Evolutionary conservation across 176 grass and related monocot species (phyloP).

Genomic region (Juncus effusus): DNA sequence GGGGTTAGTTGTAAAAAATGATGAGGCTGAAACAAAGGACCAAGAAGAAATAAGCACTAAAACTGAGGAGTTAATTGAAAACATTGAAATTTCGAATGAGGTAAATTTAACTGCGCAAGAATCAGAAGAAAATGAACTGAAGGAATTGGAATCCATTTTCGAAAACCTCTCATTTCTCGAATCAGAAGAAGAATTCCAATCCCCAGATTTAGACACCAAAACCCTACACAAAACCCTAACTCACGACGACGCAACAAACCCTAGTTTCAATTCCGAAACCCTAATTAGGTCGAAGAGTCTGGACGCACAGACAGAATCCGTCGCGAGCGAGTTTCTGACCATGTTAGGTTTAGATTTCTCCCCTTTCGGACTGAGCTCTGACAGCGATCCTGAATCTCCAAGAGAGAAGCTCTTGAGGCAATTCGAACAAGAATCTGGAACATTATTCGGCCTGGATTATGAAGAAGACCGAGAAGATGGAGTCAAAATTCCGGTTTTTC

Average conservation of each 20-base stretch:
- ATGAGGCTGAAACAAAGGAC: constrained; percentile 13
- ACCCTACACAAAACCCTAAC: constrained; percentile 34
- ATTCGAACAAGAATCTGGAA: constrained; percentile 84
- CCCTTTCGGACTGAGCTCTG: constrained; percentile 54
- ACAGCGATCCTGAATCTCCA: constrained; percentile 67
- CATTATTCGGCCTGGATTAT: constrained; percentile 58
- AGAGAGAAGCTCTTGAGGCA: constrained; percentile 83
- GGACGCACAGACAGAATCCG: constrained; percentile 57
- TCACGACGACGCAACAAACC: constrained; percentile 31
- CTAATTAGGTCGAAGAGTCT: constrained; percentile 59
- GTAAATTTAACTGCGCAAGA: constrained; percentile 34
- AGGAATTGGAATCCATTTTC: constrained; percentile 53
- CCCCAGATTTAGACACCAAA: constrained; percentile 41
- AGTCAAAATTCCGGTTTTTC: constrained; percentile 2
- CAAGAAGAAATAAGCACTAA: not conserved
- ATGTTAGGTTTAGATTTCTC: constrained; percentile 77
- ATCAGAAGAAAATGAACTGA: constrained; percentile 31
- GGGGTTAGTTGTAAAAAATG: not conserved
- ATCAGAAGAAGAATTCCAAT: constrained; percentile 47
- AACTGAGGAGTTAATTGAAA: constrained; percentile 9
- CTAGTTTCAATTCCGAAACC: constrained; percentile 29
- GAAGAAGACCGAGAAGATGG: constrained; percentile 37
- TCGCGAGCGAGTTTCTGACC: constrained; percentile 80
- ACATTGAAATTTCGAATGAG: not conserved
- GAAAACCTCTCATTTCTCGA: constrained; percentile 43